Base-by-base conservation (phyloP, 257 asterid species). In the Capsicum rhomboideum region DNA sequence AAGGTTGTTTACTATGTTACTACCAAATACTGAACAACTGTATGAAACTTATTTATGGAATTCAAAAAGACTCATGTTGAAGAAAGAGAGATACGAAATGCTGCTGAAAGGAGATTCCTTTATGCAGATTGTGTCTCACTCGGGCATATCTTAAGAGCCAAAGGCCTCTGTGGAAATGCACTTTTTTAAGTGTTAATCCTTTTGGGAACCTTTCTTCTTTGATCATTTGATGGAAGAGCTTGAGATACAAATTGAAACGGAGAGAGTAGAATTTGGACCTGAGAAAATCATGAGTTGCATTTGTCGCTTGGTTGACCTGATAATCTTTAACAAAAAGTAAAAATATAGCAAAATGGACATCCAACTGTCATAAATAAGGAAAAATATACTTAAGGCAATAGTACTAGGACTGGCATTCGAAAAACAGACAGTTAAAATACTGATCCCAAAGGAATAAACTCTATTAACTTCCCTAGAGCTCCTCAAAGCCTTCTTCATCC, bases 401-500 rank as follows among this genome's bases (percentile, higher is more conserved):
- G 67, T 59, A 59, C 11, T 21, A 31, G 75, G 49, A 16, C 20
- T 26, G 37, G 37, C 40, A 6, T 26, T 26, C 9, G 42, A 28
- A 28, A 67, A 67, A 17, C 77, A 34, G 26, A 67, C 18, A 11
- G 37, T 61, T 67, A 17, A 50, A 67, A 67, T 31, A 34, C 50
- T 34, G 50, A 34, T 17, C 80, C 55, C 34, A 6, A 8, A 74
- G 80, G 21, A 74, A 74, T 23, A 46, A 74, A 74, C 29, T 26
- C 40, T 26, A 10, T 9, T 10, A 49, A 75, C 61, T 75, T 26
- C 13, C 20, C 52, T 83, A 94, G 75, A 93, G 93, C 92, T 95
- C 98, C 83, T 95, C 98, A 82, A 95, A 95, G 29, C 98, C 98
- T 66, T 95, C 98, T 91, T 95, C 97, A 84, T 92, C 97, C 4